Evolutionary conservation across 768 basidiomycete species (phyloP).

Genomic region (Guyanaporus albipodus): DNA sequence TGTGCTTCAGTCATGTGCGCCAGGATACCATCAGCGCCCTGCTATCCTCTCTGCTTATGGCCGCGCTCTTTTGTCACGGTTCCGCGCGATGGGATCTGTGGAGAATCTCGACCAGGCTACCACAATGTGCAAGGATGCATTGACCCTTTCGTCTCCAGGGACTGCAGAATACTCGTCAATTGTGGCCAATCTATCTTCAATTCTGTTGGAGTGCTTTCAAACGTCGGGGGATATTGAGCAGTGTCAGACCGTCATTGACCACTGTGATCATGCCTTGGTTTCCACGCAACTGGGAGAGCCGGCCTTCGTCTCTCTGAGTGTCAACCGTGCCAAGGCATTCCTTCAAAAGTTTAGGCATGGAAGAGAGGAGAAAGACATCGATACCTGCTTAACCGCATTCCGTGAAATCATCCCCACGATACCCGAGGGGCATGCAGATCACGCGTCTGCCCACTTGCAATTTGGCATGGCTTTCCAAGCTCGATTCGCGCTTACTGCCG

Average conservation of each 20-base stretch:
- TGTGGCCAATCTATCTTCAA: constrained; percentile 1
- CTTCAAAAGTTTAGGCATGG: constrained; percentile 7
- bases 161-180: neutral
- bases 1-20: constrained; percentile 11
- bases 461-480: constrained; percentile 18
- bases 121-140: constrained; percentile 16
- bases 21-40: constrained; percentile 4
- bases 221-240: constrained; percentile 13
- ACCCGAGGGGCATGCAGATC: constrained; percentile 9
- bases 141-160: constrained; percentile 5
- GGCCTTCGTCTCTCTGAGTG: constrained; percentile 1
- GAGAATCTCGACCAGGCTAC: constrained; percentile 14
- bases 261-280: constrained; percentile 19
- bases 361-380: constrained; percentile 8
- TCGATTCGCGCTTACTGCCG: constrained; percentile 8
- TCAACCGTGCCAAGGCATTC: constrained; percentile 16
- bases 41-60: constrained; percentile 12
- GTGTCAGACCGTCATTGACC: constrained; percentile 14
- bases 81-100: constrained; percentile 8
- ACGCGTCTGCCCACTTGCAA: constrained; percentile 4
- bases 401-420: constrained; percentile 11
- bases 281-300: neutral
- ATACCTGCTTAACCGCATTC: constrained; percentile 9
- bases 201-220: constrained; percentile 8
- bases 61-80: constrained; percentile 13